Percentiles rank a stretch among this genome's conserved stretches.
These are phyloP conservation scores for Cordyceps fumosorosea DNA, from an alignment of 2,329 filamentous ascomycete species.

Conservation along the genomic window DNA sequence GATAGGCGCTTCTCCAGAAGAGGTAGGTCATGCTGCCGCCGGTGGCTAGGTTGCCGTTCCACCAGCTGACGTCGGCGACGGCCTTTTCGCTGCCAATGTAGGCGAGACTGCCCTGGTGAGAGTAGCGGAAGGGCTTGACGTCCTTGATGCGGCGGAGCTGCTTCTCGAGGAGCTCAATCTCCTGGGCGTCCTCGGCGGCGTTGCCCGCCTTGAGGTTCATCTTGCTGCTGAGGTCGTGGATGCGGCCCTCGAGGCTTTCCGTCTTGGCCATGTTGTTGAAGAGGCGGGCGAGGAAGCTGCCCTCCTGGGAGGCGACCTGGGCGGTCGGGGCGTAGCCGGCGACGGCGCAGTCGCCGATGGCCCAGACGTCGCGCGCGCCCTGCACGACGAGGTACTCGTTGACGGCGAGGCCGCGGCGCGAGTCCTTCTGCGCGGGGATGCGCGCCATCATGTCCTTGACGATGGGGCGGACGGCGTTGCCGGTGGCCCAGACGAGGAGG, in stretches of 20 bases:
- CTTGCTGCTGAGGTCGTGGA: slow-evolving; percentile 59
- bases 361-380: slow-evolving; percentile 95
- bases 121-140: slow-evolving; percentile 97
- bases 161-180: slow-evolving; percentile 84
- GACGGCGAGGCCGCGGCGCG: slow-evolving; percentile 86
- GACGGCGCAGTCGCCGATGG: slow-evolving; percentile 92
- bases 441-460: slow-evolving; percentile 87
- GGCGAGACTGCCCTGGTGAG: slow-evolving; percentile 90
- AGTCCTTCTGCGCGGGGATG: slow-evolving; percentile 92
- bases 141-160: slow-evolving; percentile 85
- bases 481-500: slow-evolving; percentile 95
- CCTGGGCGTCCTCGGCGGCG: slow-evolving; percentile 58
- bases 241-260: slow-evolving; percentile 69
- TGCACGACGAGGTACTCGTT: slow-evolving; percentile 99
- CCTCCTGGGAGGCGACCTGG: slow-evolving; percentile 93
- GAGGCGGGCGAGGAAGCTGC: slow-evolving; percentile 85
- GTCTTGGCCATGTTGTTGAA: slow-evolving; percentile 99
- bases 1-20: slow-evolving; percentile 96
- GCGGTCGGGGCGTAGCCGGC: slow-evolving; percentile 97
- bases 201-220: slow-evolving; percentile 57
- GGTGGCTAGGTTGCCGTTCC: slow-evolving; percentile 91
- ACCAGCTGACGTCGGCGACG: slow-evolving; percentile 94
- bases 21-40: slow-evolving; percentile 93
- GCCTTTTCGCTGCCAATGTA: slow-evolving; percentile 99
- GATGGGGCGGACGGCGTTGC: slow-evolving; percentile 85